Conservation (phyloP, 2,329 filamentous ascomycete species). For the Biscogniauxia sp. region DNA sequence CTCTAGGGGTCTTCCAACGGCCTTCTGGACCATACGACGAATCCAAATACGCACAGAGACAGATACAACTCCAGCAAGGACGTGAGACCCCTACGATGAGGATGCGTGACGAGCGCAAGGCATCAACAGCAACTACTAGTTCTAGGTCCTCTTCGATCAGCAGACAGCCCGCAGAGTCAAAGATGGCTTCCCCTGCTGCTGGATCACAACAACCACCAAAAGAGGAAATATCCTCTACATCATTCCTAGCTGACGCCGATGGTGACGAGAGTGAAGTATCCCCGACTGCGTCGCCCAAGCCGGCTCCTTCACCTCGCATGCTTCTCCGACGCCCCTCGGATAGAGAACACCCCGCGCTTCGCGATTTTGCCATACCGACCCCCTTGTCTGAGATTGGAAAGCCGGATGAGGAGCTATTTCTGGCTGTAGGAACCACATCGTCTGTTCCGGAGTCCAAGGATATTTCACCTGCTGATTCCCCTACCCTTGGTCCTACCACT, state of each 20-base stretch:
- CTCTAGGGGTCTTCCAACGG: slow-evolving; percentile 53
- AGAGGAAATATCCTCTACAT: slow-evolving; percentile 35
- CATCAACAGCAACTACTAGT: slow-evolving; percentile 38
- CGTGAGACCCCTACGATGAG: slow-evolving; percentile 58
- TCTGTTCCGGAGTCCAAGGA: slow-evolving; percentile 22
- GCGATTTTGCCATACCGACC: slow-evolving; percentile 43
- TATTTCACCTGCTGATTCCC: slow-evolving; percentile 60
- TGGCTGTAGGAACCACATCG: slow-evolving; percentile 23
- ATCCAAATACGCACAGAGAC: slow-evolving; percentile 76
- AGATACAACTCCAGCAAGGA: slow-evolving; percentile 76
- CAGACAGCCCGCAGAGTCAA: slow-evolving; percentile 33
- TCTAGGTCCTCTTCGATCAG: slow-evolving; percentile 48
- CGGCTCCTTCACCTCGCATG: slow-evolving; percentile 34
- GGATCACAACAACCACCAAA: slow-evolving; percentile 31
- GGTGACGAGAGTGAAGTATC: slow-evolving; percentile 39
- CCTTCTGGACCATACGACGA: slow-evolving; percentile 78
- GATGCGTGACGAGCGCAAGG: slow-evolving; percentile 45
- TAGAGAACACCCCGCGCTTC: slow-evolving; percentile 53
- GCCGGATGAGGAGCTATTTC: slow-evolving; percentile 31
- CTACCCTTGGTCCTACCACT: slow-evolving; percentile 65
- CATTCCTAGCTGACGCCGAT: slow-evolving; percentile 45
- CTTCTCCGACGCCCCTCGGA: slow-evolving; percentile 49
- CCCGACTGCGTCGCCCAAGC: slow-evolving; percentile 21
- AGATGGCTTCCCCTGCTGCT: slow-evolving; percentile 22
- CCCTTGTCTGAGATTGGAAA: slow-evolving; percentile 38